These are phyloP conservation scores for Komagataella phaffii DNA, from an alignment of 805 yeast genomes.

Conservation along the genomic window DNA sequence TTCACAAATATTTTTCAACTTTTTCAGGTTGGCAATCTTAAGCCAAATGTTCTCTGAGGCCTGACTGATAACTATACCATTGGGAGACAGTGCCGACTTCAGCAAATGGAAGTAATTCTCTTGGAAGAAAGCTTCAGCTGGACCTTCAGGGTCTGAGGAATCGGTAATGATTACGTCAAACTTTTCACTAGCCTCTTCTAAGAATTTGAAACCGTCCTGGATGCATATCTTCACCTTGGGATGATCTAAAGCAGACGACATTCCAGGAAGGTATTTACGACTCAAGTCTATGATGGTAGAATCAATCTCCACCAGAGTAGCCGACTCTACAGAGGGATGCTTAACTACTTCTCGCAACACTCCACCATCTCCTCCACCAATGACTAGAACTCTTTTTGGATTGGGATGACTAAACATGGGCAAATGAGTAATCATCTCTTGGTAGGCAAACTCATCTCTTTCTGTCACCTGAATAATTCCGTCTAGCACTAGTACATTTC, in stretches of 20 bases:
- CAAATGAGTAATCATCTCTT: slow-evolving; percentile 95
- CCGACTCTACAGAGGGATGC: slow-evolving; percentile 77
- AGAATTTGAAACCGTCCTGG: slow-evolving; percentile 96
- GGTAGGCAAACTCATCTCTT: slow-evolving; percentile 94
- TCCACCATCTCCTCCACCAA: slow-evolving; percentile 99
- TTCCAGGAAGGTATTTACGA: slow-evolving; percentile 75
- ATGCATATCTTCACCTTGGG: slow-evolving; percentile 85
- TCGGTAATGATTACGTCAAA: slow-evolving; percentile 95
- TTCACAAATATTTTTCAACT: slow-evolving; percentile 69
- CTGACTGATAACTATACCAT: slow-evolving; percentile 88
- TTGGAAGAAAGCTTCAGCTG: slow-evolving; percentile 90
- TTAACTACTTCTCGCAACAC: slow-evolving; percentile 90
- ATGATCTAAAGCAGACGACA: slow-evolving; percentile 74
- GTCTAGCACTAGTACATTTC: slow-evolving; percentile 89
- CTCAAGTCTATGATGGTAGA: slow-evolving; percentile 83
- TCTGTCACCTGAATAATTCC: slow-evolving; percentile 94
- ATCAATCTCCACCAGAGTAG: slow-evolving; percentile 88
- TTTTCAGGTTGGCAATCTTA: slow-evolving; percentile 72
- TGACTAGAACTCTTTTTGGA: slow-evolving; percentile 86
- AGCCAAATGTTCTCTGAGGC: slow-evolving; percentile 87
- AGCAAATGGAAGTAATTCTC: slow-evolving; percentile 80
- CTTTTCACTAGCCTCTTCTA: slow-evolving; percentile 58
- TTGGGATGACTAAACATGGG: slow-evolving; percentile 88
- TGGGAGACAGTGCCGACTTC: slow-evolving; percentile 76
- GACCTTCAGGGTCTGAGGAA: slow-evolving; percentile 97